phyloP scores from a whole-genome alignment of 306 rosid genomes.

The Comarum palustre region DNA sequence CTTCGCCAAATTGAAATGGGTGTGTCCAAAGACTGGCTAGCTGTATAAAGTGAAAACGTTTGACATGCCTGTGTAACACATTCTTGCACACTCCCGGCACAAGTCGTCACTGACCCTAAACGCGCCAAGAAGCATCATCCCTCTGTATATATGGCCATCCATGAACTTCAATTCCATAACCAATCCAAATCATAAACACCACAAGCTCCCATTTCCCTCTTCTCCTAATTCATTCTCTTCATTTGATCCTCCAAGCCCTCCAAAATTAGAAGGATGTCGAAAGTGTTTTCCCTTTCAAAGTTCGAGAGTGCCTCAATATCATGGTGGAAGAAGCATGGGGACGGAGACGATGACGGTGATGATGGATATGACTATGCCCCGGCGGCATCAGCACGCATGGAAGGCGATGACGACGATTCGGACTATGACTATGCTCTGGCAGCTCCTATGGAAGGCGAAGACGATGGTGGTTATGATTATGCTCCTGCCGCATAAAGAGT shows the following conservation, averaged over 20 bases:
- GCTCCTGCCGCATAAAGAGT: constrained; percentile 17
- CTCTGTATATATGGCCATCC: neutral
- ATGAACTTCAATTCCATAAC: neutral
- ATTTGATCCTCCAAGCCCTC: neutral
- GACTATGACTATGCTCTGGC: constrained; percentile 16
- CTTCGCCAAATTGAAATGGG: no score
- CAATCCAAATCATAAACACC: neutral
- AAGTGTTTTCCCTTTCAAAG: constrained; percentile 11
- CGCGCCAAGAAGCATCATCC: constrained; percentile 2
- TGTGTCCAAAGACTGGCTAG: no score
- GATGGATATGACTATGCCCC: constrained; percentile 12
- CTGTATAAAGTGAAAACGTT: no score
- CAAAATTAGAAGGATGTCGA: neutral
- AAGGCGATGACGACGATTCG: neutral
- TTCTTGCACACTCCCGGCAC: constrained; percentile 22
- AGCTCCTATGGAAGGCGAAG: constrained; percentile 15
- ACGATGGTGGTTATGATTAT: constrained; percentile 20
- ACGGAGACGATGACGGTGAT: constrained; percentile 2
- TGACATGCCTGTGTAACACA: no score
- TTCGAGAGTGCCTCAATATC: neutral
- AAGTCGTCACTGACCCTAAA: neutral
- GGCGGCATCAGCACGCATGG: neutral
- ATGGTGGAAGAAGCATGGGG: constrained; percentile 14
- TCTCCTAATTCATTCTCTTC: neutral
- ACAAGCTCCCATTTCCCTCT: neutral